Base-by-base conservation (phyloP, 2,329 filamentous ascomycete genomes). In the Ophiognomonia clavigignenti-juglandacearum region DNA sequence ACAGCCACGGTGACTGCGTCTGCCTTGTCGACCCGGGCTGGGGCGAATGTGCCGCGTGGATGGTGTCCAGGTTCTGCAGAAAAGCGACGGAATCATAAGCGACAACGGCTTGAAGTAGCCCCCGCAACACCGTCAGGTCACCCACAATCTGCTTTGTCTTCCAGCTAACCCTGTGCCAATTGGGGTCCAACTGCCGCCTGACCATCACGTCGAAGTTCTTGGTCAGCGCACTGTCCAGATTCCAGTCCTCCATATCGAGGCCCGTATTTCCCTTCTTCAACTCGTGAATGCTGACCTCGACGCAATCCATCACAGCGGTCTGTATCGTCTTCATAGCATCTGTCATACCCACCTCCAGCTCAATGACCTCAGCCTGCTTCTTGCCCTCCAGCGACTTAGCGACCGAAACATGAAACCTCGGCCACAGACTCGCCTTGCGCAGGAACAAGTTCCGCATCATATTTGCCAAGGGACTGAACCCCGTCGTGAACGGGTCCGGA, bases 241-340 rank as follows among this genome's bases (percentile, higher is more conserved):
- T 96, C 92, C 92, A 97, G 60, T 96, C 91, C 50, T 95, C 91
- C 82, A 97, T 91, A 57, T 97, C 92, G 6, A 98, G 72, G 2
- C 90, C 91, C 1, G 83, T 78, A 60, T 96, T 97, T 16, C 82
- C 80, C 68, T 95, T 97, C 63, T 92, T 95, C 36, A 98, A 76
- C 67, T 98, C 93, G 46, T 87, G 82, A 55, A 98, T 93, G 61
- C 90, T 96, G 56, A 89, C 85, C 65, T 97, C 92, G 16, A 98
- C 91, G 61, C 93, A 98, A 62, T 97, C 92, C 66, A 98, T 80
- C 50, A 97, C 85, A 22, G 93, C 91, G 54, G 88, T 92, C 61
- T 98, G 93, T 34, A 98, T 96, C 35, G 90, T 83, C 51, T 79
- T 80, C 93, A 98, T 98, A 41, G 83, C 78, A 31, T 95, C 88